These are phyloP conservation scores for Anethum foeniculum DNA, from an alignment of 140 eudicot species.

Conservation along the genomic window DNA sequence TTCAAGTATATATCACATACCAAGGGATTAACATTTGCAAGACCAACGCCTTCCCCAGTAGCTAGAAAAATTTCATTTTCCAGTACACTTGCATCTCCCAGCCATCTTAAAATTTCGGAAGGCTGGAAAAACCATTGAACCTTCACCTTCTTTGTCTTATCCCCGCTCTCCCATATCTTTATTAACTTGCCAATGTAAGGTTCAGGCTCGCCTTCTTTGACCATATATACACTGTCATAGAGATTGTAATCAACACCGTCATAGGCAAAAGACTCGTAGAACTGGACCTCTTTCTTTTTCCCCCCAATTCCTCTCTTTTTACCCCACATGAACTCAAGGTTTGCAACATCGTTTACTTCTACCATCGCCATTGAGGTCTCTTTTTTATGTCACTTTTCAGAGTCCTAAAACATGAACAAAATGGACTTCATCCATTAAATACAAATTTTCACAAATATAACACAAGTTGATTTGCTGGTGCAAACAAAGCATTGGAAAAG, in stretches of 20 bases:
- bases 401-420: slow-evolving; percentile 11
- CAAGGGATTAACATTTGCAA: slow-evolving; percentile 59
- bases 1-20: slow-evolving; percentile 16
- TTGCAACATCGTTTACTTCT: slow-evolving; percentile 23
- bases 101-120: slow-evolving; percentile 41
- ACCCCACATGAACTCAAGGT: slow-evolving; percentile 56
- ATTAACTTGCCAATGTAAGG: slow-evolving; percentile 64
- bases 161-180: slow-evolving; percentile 57
- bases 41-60: slow-evolving; percentile 63
- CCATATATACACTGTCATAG: slow-evolving; percentile 65
- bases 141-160: slow-evolving; percentile 45
- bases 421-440: neutral
- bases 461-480: neutral
- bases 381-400: slow-evolving; percentile 1
- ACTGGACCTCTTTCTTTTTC: slow-evolving; percentile 40
- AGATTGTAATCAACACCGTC: slow-evolving; percentile 54
- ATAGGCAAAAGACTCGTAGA: slow-evolving; percentile 60
- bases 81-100: slow-evolving; percentile 29
- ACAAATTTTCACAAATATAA: neutral
- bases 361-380: slow-evolving; percentile 21
- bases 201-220: slow-evolving; percentile 36
- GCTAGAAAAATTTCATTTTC: slow-evolving; percentile 68
- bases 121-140: slow-evolving; percentile 76
- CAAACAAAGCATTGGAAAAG: neutral
- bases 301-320: slow-evolving; percentile 48